Evolutionary conservation across 768 basidiomycete species (phyloP).

Genomic region (Termitomyces sp.): DNA sequence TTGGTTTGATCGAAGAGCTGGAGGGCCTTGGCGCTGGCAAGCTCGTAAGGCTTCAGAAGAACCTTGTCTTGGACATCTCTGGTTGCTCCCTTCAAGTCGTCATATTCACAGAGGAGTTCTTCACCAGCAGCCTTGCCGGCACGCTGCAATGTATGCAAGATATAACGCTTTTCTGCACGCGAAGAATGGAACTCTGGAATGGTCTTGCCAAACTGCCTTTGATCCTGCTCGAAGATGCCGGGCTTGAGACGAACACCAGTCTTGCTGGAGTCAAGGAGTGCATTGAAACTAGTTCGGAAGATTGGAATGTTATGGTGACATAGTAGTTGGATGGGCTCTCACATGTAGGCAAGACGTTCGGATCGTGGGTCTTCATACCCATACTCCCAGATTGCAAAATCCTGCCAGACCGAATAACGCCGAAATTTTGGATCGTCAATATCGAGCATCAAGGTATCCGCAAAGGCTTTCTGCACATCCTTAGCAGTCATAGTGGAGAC

Average conservation of each 20-base stretch:
- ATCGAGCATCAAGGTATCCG: conserved; percentile 45
- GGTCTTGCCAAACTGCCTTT: conserved; percentile 25
- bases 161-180: conserved; percentile 16
- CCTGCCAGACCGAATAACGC: conserved; percentile 60
- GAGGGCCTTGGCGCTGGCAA: conserved; percentile 17
- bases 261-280: conserved; percentile 65
- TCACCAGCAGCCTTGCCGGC: conserved; percentile 36
- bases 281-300: conserved; percentile 50
- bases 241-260: conserved; percentile 54
- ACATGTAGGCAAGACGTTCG: conserved; percentile 66
- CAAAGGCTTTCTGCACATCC: conserved; percentile 37
- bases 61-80: conserved; percentile 20
- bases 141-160: conserved; percentile 40
- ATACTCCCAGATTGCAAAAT: conserved; percentile 43
- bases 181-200: conserved; percentile 3
- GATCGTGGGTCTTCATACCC: conserved; percentile 48
- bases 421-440: conserved; percentile 52
- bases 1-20: conserved; percentile 1
- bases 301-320: not conserved
- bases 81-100: conserved; percentile 8
- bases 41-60: conserved; percentile 36
- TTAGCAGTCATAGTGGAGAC: conserved; percentile 16
- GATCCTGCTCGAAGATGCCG: conserved; percentile 39
- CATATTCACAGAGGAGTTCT: conserved; percentile 33
- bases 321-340: conserved; percentile 15